Conservation (phyloP, 2,329 filamentous ascomycete genomes). For the Microdochium nivale region DNA sequence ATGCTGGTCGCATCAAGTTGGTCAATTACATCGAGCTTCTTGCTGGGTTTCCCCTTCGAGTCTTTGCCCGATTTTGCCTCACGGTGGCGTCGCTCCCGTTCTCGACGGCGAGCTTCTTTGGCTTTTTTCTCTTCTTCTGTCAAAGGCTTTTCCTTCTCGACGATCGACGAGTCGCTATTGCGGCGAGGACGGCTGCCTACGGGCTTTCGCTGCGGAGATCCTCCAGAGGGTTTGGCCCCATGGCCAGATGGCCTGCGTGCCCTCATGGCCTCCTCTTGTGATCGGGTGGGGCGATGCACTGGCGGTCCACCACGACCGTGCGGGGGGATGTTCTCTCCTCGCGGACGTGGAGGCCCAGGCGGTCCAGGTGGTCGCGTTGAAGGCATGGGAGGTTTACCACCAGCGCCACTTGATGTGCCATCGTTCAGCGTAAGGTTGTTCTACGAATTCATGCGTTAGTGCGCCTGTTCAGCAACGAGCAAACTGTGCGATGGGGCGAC, state of each 20-base stretch:
- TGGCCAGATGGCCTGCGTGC: constrained; percentile 32
- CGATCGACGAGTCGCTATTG: constrained; percentile 72
- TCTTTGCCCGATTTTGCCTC: constrained; percentile 30
- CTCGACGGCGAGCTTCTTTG: constrained; percentile 39
- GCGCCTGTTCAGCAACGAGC: background rate
- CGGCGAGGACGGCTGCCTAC: constrained; percentile 51
- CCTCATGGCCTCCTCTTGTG: constrained; percentile 56
- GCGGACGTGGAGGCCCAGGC: constrained; percentile 24
- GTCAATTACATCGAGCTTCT: constrained; percentile 79
- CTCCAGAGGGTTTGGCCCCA: constrained; percentile 21
- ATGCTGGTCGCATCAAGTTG: constrained; percentile 94
- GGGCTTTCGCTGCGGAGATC: constrained; percentile 28
- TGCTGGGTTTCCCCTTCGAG: constrained; percentile 33
- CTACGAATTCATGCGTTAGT: constrained; percentile 27
- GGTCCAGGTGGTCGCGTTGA: constrained; percentile 26
- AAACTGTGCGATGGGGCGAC: constrained; percentile 26
- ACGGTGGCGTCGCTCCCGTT: constrained; percentile 40
- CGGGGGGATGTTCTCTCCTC: constrained; percentile 40
- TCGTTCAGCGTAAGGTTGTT: constrained; percentile 61
- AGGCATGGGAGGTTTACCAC: constrained; percentile 14
- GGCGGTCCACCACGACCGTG: constrained; percentile 33
- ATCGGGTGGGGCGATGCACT: constrained; percentile 52
- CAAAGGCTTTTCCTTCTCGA: constrained; percentile 50
- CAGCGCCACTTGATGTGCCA: constrained; percentile 3
- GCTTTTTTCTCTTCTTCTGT: constrained; percentile 50